phyloP scores from a whole-genome alignment of 139 green algal species.

The Chlorella sp. region DNA sequence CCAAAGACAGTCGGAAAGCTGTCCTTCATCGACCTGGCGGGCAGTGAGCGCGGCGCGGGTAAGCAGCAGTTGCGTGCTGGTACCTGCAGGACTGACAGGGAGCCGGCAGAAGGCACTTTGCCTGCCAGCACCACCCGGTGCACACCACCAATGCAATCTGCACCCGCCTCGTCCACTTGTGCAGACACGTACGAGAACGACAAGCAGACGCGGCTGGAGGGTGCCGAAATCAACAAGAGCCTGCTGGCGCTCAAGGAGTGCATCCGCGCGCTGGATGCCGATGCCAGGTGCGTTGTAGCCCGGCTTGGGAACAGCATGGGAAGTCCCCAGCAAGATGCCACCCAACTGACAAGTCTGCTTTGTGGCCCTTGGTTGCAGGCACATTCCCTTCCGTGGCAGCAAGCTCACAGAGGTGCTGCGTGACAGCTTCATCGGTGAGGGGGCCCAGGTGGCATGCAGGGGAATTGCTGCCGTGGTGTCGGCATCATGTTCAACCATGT shows the following conservation, averaged over 20 bases:
- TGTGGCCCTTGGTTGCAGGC: slow-evolving; percentile 36
- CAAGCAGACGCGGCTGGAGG: slow-evolving; percentile 87
- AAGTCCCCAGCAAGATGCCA: too few relatives aligned
- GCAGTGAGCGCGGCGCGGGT: slow-evolving; percentile 93
- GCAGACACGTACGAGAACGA: slow-evolving; percentile 97
- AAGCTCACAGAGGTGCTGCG: slow-evolving; percentile 91
- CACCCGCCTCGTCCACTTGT: background rate
- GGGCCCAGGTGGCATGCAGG: too few relatives aligned
- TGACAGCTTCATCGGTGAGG: slow-evolving; percentile 59
- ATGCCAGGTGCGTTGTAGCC: slow-evolving; percentile 59
- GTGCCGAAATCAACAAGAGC: slow-evolving; percentile 99
- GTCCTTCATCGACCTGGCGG: slow-evolving; percentile 98
- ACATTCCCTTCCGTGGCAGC: slow-evolving; percentile 96
- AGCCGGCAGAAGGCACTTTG: background rate
- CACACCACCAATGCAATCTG: too few relatives aligned
- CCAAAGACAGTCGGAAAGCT: slow-evolving; percentile 87
- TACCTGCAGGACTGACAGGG: background rate
- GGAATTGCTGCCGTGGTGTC: too few relatives aligned
- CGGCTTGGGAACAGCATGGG: too few relatives aligned
- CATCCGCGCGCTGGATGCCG: slow-evolving; percentile 92
- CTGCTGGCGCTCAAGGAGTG: slow-evolving; percentile 97
- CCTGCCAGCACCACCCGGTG: background rate
- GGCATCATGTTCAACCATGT: too few relatives aligned
- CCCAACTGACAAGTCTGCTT: background rate
- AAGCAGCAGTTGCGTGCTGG: too few relatives aligned